These are phyloP conservation scores for Cutaneotrichosporon sp. DNA, from an alignment of 1,284 basidiomycete genomes.

Conservation along the genomic window DNA sequence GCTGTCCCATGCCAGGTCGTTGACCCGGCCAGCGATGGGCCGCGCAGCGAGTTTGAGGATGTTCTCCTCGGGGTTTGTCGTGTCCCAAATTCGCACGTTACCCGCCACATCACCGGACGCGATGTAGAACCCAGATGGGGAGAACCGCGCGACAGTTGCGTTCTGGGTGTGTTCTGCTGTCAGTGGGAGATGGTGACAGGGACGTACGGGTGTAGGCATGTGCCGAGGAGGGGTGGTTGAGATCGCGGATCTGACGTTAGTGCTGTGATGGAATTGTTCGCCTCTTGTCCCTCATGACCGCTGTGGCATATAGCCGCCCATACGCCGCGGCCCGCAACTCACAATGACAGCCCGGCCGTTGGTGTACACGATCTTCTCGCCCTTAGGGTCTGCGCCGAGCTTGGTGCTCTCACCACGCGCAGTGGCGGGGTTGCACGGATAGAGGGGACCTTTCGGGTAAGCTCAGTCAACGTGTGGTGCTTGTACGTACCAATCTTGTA, in stretches of 20 bases:
- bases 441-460: conserved; percentile 51
- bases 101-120: conserved; percentile 80
- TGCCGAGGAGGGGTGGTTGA: conserved; percentile 47
- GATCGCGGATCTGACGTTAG: conserved; percentile 57
- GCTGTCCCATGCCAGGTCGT: conserved; percentile 93
- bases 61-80: conserved; percentile 73
- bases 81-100: conserved; percentile 89
- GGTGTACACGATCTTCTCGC: conserved; percentile 79
- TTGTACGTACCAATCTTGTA: not conserved
- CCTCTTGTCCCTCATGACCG: too few relatives aligned
- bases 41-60: conserved; percentile 77
- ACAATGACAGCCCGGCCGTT: conserved; percentile 83
- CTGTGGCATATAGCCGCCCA: too few relatives aligned
- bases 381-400: conserved; percentile 63
- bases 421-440: conserved; percentile 70
- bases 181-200: not conserved
- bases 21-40: conserved; percentile 75
- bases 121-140: conserved; percentile 91
- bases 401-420: conserved; percentile 61
- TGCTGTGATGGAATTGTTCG: too few relatives aligned
- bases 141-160: conserved; percentile 83
- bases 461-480: not conserved
- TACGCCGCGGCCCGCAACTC: too few relatives aligned
- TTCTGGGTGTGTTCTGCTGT: conserved; percentile 70
- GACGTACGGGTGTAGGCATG: conserved; percentile 45